Percentiles rank a stretch among this genome's conserved stretches.
Conservation (phyloP, 805 yeast genomes). For the Huiozyma naganishii region DNA sequence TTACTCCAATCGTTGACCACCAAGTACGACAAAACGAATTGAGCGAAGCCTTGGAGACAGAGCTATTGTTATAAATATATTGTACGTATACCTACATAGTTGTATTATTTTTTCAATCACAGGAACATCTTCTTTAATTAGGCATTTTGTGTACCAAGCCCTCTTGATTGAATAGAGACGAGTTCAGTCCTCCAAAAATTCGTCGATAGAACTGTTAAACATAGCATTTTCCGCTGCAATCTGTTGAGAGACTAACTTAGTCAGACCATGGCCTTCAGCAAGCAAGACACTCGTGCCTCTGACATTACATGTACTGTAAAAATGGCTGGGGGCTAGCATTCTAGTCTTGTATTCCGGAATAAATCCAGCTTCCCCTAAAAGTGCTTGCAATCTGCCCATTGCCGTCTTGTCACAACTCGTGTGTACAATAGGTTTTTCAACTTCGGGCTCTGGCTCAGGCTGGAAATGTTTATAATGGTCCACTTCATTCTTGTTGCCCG, state of each 20-base stretch:
- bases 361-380: slow-evolving; percentile 7
- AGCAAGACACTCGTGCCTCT: slow-evolving; percentile 6
- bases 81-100: no score
- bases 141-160: no score
- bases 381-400: slow-evolving; percentile 7
- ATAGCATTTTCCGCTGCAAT: slow-evolving; percentile 9
- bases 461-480: slow-evolving; percentile 1
- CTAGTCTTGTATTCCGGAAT: slow-evolving; percentile 8
- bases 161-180: no score
- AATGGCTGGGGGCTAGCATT: slow-evolving; percentile 1
- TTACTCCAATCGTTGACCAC: no score
- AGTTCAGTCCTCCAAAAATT: background rate
- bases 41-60: slow-evolving; percentile 13
- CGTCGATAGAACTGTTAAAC: background rate
- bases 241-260: slow-evolving; percentile 13
- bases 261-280: slow-evolving; percentile 13
- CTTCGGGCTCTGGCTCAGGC: background rate
- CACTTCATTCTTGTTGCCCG: background rate
- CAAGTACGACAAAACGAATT: slow-evolving; percentile 12
- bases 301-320: slow-evolving; percentile 9
- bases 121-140: no score
- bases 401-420: slow-evolving; percentile 6
- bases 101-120: no score
- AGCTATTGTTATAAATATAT: no score
- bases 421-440: slow-evolving; percentile 1